Percentiles rank a stretch among this genome's conserved stretches.
These are phyloP conservation scores for Lasiosphaeria ovina DNA, from an alignment of 495 filamentous ascomycete genomes.

Conservation along the genomic window DNA sequence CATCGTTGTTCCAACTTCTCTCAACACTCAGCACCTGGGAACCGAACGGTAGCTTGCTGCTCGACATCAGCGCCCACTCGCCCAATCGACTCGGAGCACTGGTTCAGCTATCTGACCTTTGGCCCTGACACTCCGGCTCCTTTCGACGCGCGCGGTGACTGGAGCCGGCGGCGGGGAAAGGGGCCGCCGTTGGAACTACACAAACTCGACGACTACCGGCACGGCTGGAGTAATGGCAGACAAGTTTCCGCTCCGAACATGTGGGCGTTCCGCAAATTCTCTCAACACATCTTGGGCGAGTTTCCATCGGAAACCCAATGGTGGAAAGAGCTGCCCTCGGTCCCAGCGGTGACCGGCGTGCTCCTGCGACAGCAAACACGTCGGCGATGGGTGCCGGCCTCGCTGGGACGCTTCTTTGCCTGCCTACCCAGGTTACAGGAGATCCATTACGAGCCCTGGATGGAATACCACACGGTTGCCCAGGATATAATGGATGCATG, in stretches of 20 bases:
- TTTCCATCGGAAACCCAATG: constrained; percentile 30
- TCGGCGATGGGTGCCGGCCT: constrained; percentile 31
- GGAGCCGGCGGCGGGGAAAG: background rate
- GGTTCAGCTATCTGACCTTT: constrained; percentile 36
- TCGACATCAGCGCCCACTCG: constrained; percentile 43
- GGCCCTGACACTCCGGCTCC: constrained; percentile 22
- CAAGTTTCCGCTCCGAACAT: constrained; percentile 24
- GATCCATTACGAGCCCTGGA: constrained; percentile 37
- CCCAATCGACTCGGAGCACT: constrained; percentile 38
- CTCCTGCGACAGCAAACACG: constrained; percentile 36
- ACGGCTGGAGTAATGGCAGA: constrained; percentile 30
- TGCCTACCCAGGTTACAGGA: constrained; percentile 35
- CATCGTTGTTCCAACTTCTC: constrained; percentile 34
- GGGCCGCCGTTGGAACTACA: constrained; percentile 18
- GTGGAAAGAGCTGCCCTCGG: constrained; percentile 33
- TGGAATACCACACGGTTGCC: constrained; percentile 22
- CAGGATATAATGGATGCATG: constrained; percentile 26
- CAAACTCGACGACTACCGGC: constrained; percentile 27
- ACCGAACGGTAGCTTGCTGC: constrained; percentile 31
- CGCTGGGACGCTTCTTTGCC: constrained; percentile 32
- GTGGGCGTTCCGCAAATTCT: constrained; percentile 26
- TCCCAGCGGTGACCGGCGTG: constrained; percentile 32
- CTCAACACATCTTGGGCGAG: constrained; percentile 20
- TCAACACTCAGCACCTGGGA: constrained; percentile 39
- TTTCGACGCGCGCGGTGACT: constrained; percentile 1